Percentiles rank a stretch among this genome's conserved stretches.
phyloP scores from a whole-genome alignment of 257 asterid species.

The Solanum appendiculatum region DNA sequence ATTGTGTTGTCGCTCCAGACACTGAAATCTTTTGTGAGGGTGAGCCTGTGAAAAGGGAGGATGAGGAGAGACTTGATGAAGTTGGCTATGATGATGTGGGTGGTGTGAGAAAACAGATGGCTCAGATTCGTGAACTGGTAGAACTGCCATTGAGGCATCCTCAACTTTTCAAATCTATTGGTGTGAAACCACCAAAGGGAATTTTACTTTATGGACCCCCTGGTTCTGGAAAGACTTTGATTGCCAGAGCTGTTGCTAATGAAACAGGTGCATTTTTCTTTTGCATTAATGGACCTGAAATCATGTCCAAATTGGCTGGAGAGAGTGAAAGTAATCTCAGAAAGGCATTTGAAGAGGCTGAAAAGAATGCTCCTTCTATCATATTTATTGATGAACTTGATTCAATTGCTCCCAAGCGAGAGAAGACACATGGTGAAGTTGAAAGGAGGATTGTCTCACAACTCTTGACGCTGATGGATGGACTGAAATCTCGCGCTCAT shows the following conservation, averaged over 20 bases:
- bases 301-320: conserved; percentile 58
- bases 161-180: conserved; percentile 60
- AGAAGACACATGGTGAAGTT: conserved; percentile 55
- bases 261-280: conserved; percentile 62
- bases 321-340: conserved; percentile 60
- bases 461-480: conserved; percentile 50
- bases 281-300: conserved; percentile 50
- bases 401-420: conserved; percentile 58
- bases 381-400: conserved; percentile 49
- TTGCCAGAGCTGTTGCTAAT: conserved; percentile 54
- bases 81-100: conserved; percentile 68
- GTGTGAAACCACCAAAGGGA: conserved; percentile 68
- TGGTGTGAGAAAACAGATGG: conserved; percentile 70
- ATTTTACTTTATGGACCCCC: conserved; percentile 53
- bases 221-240: conserved; percentile 52
- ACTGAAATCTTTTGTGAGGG: conserved; percentile 66
- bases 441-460: conserved; percentile 58
- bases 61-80: conserved; percentile 58
- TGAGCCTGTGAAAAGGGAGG: conserved; percentile 58
- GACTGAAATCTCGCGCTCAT: conserved; percentile 45
- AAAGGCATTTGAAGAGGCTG: conserved; percentile 65
- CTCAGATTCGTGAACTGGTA: conserved; percentile 70
- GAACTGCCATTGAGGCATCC: conserved; percentile 70
- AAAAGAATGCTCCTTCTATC: conserved; percentile 54
- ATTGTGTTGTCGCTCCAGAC: conserved; percentile 67